These are phyloP conservation scores for Tilletiaria anomala DNA, from an alignment of 1,284 basidiomycete species.

Conservation along the genomic window DNA sequence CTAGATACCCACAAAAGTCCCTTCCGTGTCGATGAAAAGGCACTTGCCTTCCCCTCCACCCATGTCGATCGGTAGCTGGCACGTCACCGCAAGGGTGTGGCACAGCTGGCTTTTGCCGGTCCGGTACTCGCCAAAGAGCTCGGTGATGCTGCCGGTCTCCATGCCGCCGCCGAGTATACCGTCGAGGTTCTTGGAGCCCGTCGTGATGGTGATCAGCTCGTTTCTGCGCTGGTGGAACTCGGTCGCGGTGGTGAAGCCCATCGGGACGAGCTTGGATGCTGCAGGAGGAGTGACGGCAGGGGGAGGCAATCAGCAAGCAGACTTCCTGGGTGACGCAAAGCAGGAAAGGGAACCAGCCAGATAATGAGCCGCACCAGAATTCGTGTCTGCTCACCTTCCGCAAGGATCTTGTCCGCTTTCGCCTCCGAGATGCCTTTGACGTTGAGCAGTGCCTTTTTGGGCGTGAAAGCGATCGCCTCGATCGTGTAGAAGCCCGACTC, in stretches of 20 bases:
- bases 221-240: conserved; percentile 82
- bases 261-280: conserved; percentile 91
- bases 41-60: conserved; percentile 99
- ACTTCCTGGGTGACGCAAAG: too few relatives aligned
- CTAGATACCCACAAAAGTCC: conserved; percentile 55
- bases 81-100: conserved; percentile 94
- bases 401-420: conserved; percentile 91
- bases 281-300: conserved; percentile 1
- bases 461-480: conserved; percentile 90
- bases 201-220: conserved; percentile 94
- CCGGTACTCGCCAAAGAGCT: conserved; percentile 95
- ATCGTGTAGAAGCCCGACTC: conserved; percentile 87
- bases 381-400: conserved; percentile 55
- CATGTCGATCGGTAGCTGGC: conserved; percentile 92
- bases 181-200: conserved; percentile 89
- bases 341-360: background rate
- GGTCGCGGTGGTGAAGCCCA: conserved; percentile 96
- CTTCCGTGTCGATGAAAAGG: conserved; percentile 96
- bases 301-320: background rate
- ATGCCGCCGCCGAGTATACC: conserved; percentile 91
- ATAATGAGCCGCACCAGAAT: background rate
- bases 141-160: conserved; percentile 96
- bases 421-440: conserved; percentile 97
- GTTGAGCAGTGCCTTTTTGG: conserved; percentile 76
- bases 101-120: conserved; percentile 98